Conservation (phyloP, 768 basidiomycete species). For the Lentinula detonsa region DNA sequence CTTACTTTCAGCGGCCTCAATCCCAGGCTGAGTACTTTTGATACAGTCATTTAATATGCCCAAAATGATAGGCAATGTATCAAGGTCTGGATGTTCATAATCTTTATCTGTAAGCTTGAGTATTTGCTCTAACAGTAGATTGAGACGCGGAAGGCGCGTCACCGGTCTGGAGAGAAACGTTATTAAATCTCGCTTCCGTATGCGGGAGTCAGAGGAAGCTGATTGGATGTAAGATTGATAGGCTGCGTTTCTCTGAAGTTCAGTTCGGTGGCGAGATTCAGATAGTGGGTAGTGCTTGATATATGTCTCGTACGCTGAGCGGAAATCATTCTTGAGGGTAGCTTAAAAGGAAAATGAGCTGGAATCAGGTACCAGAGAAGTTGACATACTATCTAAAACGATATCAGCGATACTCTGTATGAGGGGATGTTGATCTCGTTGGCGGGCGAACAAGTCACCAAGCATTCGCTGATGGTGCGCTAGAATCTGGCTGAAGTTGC, state of each 20-base stretch:
- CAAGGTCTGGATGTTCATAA: slow-evolving; percentile 72
- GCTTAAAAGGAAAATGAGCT: slow-evolving; percentile 27
- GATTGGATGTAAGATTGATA: slow-evolving; percentile 67
- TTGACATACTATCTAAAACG: slow-evolving; percentile 63
- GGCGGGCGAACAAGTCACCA: slow-evolving; percentile 67
- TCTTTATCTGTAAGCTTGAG: slow-evolving; percentile 58
- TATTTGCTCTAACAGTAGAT: slow-evolving; percentile 66
- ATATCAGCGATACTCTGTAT: slow-evolving; percentile 82
- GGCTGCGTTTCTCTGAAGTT: slow-evolving; percentile 58
- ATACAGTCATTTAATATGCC: slow-evolving; percentile 65
- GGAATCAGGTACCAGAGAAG: slow-evolving; percentile 8
- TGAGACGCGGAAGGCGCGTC: slow-evolving; percentile 79
- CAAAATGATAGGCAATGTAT: slow-evolving; percentile 68
- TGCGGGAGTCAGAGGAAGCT: slow-evolving; percentile 55
- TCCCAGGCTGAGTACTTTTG: slow-evolving; percentile 85
- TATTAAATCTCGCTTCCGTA: slow-evolving; percentile 70
- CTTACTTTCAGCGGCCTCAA: slow-evolving; percentile 85
- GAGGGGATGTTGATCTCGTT: slow-evolving; percentile 80
- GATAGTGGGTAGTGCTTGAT: slow-evolving; percentile 87
- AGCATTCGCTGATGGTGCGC: slow-evolving; percentile 66
- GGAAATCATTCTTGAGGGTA: slow-evolving; percentile 43
- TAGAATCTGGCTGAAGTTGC: slow-evolving; percentile 68
- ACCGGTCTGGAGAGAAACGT: slow-evolving; percentile 84
- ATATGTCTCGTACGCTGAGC: slow-evolving; percentile 68
- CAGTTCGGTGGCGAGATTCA: slow-evolving; percentile 74